Percentiles rank a stretch among this genome's conserved stretches.
These are phyloP conservation scores for Venturia nashicola DNA, from an alignment of 2,329 filamentous ascomycete genomes.

Conservation along the genomic window DNA sequence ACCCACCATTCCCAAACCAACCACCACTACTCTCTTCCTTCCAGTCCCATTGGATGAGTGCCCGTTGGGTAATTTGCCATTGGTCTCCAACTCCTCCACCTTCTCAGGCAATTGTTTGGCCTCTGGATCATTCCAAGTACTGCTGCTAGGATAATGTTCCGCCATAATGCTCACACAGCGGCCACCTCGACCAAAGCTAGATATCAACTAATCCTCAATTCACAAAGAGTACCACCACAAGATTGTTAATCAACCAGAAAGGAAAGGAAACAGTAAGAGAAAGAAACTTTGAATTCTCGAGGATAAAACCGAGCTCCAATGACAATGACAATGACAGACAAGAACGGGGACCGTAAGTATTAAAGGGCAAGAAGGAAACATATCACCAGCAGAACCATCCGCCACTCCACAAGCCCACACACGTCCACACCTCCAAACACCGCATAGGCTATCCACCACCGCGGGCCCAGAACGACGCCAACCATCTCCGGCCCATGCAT, in stretches of 20 bases:
- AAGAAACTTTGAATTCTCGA: neutral
- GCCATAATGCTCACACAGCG: neutral
- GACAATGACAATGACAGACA: neutral
- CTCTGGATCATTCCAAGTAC: constrained; percentile 33
- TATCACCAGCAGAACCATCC: neutral
- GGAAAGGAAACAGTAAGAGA: neutral
- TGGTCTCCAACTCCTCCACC: constrained; percentile 22
- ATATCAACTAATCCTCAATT: neutral
- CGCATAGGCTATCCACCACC: neutral
- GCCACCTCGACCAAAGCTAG: neutral
- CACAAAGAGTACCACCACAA: neutral
- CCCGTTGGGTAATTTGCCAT: constrained; percentile 21
- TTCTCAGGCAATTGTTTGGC: constrained; percentile 33
- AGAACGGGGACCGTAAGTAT: neutral
- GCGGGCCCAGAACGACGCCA: neutral
- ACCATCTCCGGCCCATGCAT: neutral
- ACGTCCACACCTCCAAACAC: neutral
- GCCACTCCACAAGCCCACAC: neutral
- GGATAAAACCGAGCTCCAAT: neutral
- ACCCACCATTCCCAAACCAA: constrained; percentile 85
- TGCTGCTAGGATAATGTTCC: constrained; percentile 21
- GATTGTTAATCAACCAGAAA: neutral
- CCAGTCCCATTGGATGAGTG: constrained; percentile 20
- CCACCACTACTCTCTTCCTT: constrained; percentile 63
- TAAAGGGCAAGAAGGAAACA: neutral